phyloP scores from a whole-genome alignment of 768 basidiomycete genomes.

The Calocybe indica region DNA sequence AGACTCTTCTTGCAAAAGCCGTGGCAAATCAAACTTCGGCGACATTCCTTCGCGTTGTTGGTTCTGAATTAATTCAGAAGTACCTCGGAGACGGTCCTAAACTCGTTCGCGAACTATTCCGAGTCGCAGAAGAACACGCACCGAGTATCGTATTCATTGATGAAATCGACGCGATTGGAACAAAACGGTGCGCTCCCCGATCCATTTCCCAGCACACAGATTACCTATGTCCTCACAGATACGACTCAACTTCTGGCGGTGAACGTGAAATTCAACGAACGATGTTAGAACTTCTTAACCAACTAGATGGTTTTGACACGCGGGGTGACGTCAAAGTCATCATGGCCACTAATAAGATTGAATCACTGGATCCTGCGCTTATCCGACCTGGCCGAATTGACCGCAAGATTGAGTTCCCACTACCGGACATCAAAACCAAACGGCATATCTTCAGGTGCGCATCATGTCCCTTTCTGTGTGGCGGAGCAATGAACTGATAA shows the following conservation, averaged over 20 bases:
- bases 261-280: conserved; percentile 99
- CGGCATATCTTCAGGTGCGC: conserved; percentile 92
- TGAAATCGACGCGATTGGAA: conserved; percentile 97
- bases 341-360: conserved; percentile 99
- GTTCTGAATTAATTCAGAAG: conserved; percentile 98
- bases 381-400: conserved; percentile 99
- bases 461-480: background rate
- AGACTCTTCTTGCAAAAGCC: conserved; percentile 95
- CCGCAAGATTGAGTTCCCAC: conserved; percentile 96
- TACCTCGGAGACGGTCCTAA: conserved; percentile 99
- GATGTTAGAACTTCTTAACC: conserved; percentile 97
- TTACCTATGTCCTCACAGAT: conserved; percentile 40
- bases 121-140: conserved; percentile 95
- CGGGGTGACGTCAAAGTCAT: conserved; percentile 99
- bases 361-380: conserved; percentile 94
- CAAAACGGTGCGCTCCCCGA: conserved; percentile 68
- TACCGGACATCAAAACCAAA: conserved; percentile 98
- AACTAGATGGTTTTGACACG: conserved; percentile 98
- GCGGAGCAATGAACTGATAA: conserved; percentile 6
- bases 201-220: background rate
- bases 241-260: conserved; percentile 97
- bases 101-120: conserved; percentile 94
- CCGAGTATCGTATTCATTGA: conserved; percentile 99
- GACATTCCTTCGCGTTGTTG: conserved; percentile 95
- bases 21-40: conserved; percentile 98